Evolutionary conservation across 1,284 basidiomycete species (phyloP).

Genomic region (Fomitopsis betulina): DNA sequence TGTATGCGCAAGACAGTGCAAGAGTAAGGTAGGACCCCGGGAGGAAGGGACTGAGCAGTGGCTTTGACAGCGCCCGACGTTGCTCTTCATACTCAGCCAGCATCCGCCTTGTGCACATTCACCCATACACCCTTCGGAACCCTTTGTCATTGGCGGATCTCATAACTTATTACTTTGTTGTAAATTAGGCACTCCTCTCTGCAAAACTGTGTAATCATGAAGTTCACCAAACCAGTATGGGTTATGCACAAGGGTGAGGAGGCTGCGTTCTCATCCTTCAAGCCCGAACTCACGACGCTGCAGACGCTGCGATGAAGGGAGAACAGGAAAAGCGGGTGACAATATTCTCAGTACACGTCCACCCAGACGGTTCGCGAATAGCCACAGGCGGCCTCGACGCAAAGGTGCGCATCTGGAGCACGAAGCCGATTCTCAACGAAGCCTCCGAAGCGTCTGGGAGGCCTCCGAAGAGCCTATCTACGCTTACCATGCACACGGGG

Average conservation of each 20-base stretch:
- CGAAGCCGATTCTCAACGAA: constrained; percentile 82
- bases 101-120: background rate
- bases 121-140: too few relatives aligned
- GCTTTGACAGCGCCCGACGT: background rate
- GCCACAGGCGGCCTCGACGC: constrained; percentile 95
- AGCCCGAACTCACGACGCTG: background rate
- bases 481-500: constrained; percentile 91
- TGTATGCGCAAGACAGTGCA: background rate
- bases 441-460: constrained; percentile 70
- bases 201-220: constrained; percentile 35
- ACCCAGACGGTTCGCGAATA: constrained; percentile 93
- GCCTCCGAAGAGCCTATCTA: constrained; percentile 86
- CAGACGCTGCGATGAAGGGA: constrained; percentile 24
- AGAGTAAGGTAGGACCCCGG: background rate
- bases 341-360: constrained; percentile 91
- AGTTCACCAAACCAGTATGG: constrained; percentile 76
- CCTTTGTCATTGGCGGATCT: background rate
- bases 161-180: background rate
- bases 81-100: background rate
- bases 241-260: constrained; percentile 58
- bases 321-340: constrained; percentile 64
- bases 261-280: background rate
- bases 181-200: background rate
- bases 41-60: background rate
- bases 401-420: constrained; percentile 97